Conservation (phyloP, 192 early-diverging fungal species). For the Linnemannia hyalina region DNA sequence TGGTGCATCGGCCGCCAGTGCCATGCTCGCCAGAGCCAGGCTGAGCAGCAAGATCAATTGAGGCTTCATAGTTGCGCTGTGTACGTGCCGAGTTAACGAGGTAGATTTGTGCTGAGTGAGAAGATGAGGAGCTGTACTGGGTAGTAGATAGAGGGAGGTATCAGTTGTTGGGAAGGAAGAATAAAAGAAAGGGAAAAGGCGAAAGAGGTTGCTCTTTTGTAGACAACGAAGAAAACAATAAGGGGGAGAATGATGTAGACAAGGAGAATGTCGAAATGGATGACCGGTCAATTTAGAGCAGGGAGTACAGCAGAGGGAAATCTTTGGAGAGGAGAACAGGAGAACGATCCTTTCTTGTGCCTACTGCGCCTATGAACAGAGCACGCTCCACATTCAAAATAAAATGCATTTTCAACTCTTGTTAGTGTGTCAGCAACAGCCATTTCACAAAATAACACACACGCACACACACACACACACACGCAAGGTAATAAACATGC, state of each 20-base stretch:
- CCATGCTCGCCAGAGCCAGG: conserved; percentile 29
- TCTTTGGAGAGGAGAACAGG: too few species aligned
- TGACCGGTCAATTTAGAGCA: too few species aligned
- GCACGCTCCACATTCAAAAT: too few species aligned
- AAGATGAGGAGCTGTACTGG: neutral
- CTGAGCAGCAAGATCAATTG: conserved; percentile 42
- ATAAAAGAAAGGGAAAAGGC: too few species aligned
- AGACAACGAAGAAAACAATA: neutral
- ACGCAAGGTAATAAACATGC: too few species aligned
- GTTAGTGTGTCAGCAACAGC: too few species aligned
- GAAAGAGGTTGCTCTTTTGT: neutral
- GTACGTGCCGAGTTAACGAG: neutral
- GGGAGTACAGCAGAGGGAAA: too few species aligned
- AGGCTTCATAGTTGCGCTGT: conserved; percentile 14
- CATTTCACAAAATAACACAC: too few species aligned
- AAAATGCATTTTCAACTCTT: too few species aligned
- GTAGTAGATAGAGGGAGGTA: neutral
- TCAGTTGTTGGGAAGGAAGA: neutral
- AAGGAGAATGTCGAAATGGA: neutral
- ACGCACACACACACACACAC: too few species aligned
- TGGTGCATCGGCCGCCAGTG: neutral
- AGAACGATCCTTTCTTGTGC: too few species aligned
- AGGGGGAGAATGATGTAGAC: neutral
- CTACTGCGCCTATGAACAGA: too few species aligned
- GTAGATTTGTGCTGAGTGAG: neutral